phyloP scores from a whole-genome alignment of 768 basidiomycete species.

The Cyathus striatus region DNA sequence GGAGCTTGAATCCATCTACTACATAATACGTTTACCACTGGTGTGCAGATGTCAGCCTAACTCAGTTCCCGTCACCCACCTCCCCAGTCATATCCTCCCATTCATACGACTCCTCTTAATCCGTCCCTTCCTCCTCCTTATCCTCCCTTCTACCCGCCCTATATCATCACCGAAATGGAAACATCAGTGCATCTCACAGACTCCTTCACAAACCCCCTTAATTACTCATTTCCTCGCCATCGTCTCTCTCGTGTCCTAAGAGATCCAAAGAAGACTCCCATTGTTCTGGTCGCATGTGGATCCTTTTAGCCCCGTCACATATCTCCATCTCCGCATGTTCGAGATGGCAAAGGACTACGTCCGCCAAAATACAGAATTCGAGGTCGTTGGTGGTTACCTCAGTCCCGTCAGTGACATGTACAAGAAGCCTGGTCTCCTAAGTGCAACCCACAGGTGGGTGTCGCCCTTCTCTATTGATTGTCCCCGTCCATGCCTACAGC shows the following conservation, averaged over 20 bases:
- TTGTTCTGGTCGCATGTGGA: constrained; percentile 94
- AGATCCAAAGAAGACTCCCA: constrained; percentile 68
- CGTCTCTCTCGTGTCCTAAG: constrained; percentile 54
- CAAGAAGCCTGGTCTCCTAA: constrained; percentile 93
- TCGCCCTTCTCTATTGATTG: constrained; percentile 10
- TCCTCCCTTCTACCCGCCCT: constrained; percentile 7
- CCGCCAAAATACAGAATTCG: constrained; percentile 86
- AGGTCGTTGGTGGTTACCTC: constrained; percentile 93
- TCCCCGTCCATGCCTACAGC: not conserved
- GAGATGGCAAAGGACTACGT: constrained; percentile 99
- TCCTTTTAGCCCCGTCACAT: constrained; percentile 98
- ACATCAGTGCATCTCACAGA: constrained; percentile 24
- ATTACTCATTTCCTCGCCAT: constrained; percentile 65
- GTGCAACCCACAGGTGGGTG: constrained; percentile 81
- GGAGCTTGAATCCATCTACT: too few species aligned
- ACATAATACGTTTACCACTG: too few species aligned
- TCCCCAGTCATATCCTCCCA: too few species aligned
- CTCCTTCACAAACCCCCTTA: constrained; percentile 57
- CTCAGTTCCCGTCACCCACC: too few species aligned
- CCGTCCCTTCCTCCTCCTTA: constrained; percentile 5
- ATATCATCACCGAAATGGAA: constrained; percentile 15
- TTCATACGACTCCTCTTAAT: constrained; percentile 9
- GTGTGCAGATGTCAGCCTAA: too few species aligned
- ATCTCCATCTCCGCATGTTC: constrained; percentile 97
- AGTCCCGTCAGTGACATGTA: constrained; percentile 95